Conservation (phyloP, 1,284 basidiomycete genomes). For the Neonothopanus nambi region DNA sequence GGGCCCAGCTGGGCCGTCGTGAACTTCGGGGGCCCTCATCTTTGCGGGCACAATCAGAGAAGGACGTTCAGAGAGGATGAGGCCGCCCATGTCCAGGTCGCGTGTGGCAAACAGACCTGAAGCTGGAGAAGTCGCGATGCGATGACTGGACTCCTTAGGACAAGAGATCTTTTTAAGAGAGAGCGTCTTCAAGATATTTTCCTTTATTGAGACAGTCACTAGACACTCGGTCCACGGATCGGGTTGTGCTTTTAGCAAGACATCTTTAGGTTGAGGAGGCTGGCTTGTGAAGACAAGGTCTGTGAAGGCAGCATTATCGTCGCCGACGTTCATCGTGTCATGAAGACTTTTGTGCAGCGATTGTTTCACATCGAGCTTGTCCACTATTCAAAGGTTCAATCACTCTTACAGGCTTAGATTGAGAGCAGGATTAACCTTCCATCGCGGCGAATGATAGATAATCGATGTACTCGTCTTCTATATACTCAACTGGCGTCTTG, state of each 20-base stretch:
- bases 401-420: not conserved
- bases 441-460: no score
- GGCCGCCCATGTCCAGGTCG: slow-evolving; percentile 28
- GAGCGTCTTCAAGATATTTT: slow-evolving; percentile 20
- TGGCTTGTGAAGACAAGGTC: slow-evolving; percentile 6
- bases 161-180: slow-evolving; percentile 18
- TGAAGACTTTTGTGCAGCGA: not conserved
- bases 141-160: slow-evolving; percentile 1
- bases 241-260: slow-evolving; percentile 4
- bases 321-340: slow-evolving; percentile 9
- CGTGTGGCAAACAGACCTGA: slow-evolving; percentile 29
- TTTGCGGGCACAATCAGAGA: slow-evolving; percentile 23
- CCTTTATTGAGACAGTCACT: slow-evolving; percentile 20
- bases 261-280: slow-evolving; percentile 2
- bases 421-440: not conserved
- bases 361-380: not conserved
- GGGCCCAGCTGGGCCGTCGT: not conserved
- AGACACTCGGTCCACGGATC: slow-evolving; percentile 27
- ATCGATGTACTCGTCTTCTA: no score
- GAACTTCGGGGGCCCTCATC: slow-evolving; percentile 1
- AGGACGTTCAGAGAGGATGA: slow-evolving; percentile 34
- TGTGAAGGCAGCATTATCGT: slow-evolving; percentile 3
- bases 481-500: no score
- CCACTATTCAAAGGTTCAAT: not conserved
- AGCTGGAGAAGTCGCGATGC: slow-evolving; percentile 11